phyloP scores from a whole-genome alignment of 768 basidiomycete genomes.

The Chlorophyllum brunneum region DNA sequence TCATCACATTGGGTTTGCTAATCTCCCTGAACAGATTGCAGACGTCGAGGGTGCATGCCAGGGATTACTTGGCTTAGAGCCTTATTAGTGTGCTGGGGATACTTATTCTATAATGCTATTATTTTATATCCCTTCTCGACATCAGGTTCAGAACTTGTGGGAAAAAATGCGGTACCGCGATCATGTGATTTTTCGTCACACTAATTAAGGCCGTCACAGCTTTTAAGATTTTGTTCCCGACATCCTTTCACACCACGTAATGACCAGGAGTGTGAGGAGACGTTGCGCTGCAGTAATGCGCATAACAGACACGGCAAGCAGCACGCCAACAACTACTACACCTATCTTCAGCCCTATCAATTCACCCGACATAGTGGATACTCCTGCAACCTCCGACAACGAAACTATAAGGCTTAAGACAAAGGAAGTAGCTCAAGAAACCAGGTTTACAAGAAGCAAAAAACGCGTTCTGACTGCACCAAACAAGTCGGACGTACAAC shows the following conservation, averaged over 20 bases:
- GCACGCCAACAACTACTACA: conserved; percentile 40
- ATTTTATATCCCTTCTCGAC: not conserved
- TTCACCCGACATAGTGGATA: conserved; percentile 41
- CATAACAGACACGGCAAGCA: conserved; percentile 1
- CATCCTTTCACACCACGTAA: conserved; percentile 4
- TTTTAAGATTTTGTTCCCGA: conserved; percentile 2
- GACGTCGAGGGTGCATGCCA: conserved; percentile 83
- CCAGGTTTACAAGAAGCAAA: conserved; percentile 18
- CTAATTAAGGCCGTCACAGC: conserved; percentile 9
- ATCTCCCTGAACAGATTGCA: conserved; percentile 40
- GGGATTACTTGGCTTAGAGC: conserved; percentile 61
- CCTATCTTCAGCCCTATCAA: conserved; percentile 46
- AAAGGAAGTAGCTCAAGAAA: conserved; percentile 10
- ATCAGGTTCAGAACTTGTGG: not conserved
- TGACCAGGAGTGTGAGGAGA: conserved; percentile 3
- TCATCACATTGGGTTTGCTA: conserved; percentile 2
- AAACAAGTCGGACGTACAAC: conserved; percentile 20
- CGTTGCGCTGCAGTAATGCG: not conserved
- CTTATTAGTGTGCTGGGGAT: conserved; percentile 26
- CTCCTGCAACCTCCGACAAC: conserved; percentile 52
- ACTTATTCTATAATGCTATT: not conserved
- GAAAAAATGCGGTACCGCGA: not conserved
- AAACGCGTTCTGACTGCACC: conserved; percentile 25
- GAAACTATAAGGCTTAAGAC: conserved; percentile 19
- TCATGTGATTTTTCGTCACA: conserved; percentile 11